Evolutionary conservation across 345 rosid species (phyloP).

Genomic region (Odontarrhena argentea): DNA sequence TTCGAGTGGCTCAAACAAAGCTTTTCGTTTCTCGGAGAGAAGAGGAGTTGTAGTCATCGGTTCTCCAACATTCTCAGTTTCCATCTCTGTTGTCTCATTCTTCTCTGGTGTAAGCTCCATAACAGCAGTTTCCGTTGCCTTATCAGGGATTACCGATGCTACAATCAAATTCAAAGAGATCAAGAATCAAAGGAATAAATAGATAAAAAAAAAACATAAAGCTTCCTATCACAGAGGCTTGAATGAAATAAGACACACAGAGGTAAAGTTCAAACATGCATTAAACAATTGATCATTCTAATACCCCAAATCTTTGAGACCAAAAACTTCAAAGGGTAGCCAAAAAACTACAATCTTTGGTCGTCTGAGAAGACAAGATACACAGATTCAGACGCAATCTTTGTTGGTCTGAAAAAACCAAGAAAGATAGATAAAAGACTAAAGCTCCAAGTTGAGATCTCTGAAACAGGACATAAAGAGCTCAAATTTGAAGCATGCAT

Average conservation of each 20-base stretch:
- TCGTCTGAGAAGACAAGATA: too few species aligned
- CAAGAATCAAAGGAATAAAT: neutral
- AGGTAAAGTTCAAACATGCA: too few species aligned
- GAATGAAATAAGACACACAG: too few species aligned
- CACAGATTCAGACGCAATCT: neutral
- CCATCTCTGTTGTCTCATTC: constrained; percentile 48
- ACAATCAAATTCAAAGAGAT: neutral
- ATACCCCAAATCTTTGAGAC: too few species aligned
- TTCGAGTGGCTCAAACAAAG: constrained; percentile 88
- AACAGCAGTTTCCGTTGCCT: constrained; percentile 41
- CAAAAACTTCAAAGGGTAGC: too few species aligned
- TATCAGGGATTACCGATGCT: constrained; percentile 38
- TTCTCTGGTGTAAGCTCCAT: constrained; percentile 49
- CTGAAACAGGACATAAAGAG: neutral
- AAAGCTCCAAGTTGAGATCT: neutral
- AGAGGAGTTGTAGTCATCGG: constrained; percentile 43
- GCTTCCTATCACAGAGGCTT: neutral
- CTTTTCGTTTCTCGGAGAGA: constrained; percentile 76
- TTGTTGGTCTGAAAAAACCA: too few species aligned
- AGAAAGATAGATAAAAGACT: too few species aligned
- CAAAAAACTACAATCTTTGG: too few species aligned
- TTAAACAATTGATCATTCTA: too few species aligned
- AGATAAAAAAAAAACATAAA: neutral
- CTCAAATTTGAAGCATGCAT: constrained; percentile 12
- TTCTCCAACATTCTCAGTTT: constrained; percentile 26